phyloP scores from a whole-genome alignment of 2,329 filamentous ascomycete species.

The Podosphaera fusca region DNA sequence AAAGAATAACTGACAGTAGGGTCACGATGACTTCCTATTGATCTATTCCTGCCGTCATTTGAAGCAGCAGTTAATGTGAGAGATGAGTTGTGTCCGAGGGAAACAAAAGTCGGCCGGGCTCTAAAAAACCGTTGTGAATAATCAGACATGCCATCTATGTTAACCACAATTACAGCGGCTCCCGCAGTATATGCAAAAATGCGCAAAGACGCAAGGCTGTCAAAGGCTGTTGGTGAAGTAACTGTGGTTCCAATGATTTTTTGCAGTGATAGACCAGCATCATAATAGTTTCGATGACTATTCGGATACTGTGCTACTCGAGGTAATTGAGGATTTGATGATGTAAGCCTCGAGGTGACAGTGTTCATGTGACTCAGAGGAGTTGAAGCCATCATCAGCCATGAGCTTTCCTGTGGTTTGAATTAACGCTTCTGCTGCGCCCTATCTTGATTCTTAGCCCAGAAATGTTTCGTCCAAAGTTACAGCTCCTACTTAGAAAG shows the following conservation, averaged over 20 bases:
- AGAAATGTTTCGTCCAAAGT: not conserved
- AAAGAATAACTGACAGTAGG: constrained; percentile 17
- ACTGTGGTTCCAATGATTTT: constrained; percentile 85
- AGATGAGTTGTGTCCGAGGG: constrained; percentile 30
- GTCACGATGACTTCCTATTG: constrained; percentile 26
- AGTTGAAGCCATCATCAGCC: constrained; percentile 17
- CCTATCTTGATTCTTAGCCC: not conserved
- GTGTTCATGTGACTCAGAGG: constrained; percentile 15
- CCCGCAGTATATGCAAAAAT: constrained; percentile 80
- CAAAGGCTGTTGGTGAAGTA: constrained; percentile 63
- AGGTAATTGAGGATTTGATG: constrained; percentile 51
- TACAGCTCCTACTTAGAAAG: not conserved
- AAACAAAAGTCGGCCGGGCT: constrained; percentile 55
- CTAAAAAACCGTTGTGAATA: constrained; percentile 72
- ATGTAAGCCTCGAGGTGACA: constrained; percentile 37
- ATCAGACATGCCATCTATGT: constrained; percentile 41
- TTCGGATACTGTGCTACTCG: constrained; percentile 39
- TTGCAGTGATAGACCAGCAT: constrained; percentile 46
- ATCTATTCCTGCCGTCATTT: constrained; percentile 37
- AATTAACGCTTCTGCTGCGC: not conserved
- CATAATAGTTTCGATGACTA: constrained; percentile 22
- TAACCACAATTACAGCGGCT: constrained; percentile 75
- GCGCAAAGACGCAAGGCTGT: constrained; percentile 44
- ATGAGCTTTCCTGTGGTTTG: constrained; percentile 9
- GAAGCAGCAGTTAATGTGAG: constrained; percentile 33